Conservation (phyloP, 305 asterid genomes). For the Caryopteris hybrid region DNA sequence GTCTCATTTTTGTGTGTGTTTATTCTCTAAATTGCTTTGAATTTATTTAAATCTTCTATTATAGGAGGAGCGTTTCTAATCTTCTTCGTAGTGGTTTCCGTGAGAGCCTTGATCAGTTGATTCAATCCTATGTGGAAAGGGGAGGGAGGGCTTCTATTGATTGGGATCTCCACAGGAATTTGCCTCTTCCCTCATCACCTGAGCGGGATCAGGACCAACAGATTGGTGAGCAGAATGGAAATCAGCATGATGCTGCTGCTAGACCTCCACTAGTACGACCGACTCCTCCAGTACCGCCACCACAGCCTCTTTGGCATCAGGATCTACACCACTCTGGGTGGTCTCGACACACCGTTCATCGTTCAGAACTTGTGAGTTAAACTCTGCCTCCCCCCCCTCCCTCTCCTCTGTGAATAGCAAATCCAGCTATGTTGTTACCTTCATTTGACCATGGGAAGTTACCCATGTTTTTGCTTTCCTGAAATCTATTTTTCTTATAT, state of each 20-base stretch:
- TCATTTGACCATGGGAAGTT: neutral
- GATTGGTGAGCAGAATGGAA: conserved; percentile 51
- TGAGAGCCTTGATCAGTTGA: conserved; percentile 90
- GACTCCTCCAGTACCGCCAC: conserved; percentile 90
- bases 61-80: conserved; percentile 96
- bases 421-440: neutral
- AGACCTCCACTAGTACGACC: conserved; percentile 72
- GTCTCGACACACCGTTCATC: conserved; percentile 85
- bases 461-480: neutral
- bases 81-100: conserved; percentile 97
- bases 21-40: neutral
- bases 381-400: too few species aligned
- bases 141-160: conserved; percentile 76
- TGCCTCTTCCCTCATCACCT: conserved; percentile 77
- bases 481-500: neutral
- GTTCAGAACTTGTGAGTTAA: conserved; percentile 76
- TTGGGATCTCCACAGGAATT: conserved; percentile 85
- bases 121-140: conserved; percentile 88
- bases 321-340: conserved; percentile 76
- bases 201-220: conserved; percentile 55
- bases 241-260: conserved; percentile 51
- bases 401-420: neutral
- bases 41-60: conserved; percentile 17
- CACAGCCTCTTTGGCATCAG: conserved; percentile 93
- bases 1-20: neutral